A percentile compares a stretch with the other conserved stretches of the same genome.
Evolutionary conservation across 129 eudicot genomes (phyloP).

Genomic region (Dittrichia graveolens): DNA sequence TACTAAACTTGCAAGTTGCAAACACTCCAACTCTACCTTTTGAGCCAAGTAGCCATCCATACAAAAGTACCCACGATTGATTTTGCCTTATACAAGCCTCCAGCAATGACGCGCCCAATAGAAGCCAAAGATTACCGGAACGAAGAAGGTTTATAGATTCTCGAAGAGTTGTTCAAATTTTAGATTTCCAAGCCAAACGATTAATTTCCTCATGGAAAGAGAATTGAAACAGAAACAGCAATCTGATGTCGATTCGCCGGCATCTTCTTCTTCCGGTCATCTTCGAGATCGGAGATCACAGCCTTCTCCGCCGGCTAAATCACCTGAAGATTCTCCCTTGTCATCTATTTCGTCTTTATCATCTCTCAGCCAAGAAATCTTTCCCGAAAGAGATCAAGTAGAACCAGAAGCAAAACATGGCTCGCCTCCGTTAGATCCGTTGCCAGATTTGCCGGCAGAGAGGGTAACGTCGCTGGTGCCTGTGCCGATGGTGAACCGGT

Average conservation of each 20-base stretch:
- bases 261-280: conserved; percentile 30
- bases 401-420: conserved; percentile 19
- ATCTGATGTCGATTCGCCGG: conserved; percentile 20
- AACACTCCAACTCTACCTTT: conserved; percentile 6
- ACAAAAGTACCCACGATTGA: background rate
- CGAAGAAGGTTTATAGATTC: background rate
- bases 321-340: conserved; percentile 37
- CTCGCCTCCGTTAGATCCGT: conserved; percentile 33
- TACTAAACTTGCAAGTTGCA: too few species aligned
- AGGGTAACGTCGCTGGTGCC: conserved; percentile 28
- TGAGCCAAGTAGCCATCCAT: conserved; percentile 5
- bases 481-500: conserved; percentile 45
- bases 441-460: conserved; percentile 37
- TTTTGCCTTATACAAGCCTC: background rate
- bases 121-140: conserved; percentile 7
- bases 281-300: conserved; percentile 37
- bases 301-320: conserved; percentile 36
- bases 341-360: conserved; percentile 42
- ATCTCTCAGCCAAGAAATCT: conserved; percentile 42
- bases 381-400: conserved; percentile 39
- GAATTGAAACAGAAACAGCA: conserved; percentile 24
- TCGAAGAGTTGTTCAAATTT: background rate
- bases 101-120: background rate
- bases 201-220: conserved; percentile 34
- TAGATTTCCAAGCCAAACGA: background rate